Evolutionary conservation across 805 yeast genomes (phyloP), one percentile per base, ranked within the genome.

Genomic region (Metschnikowia gelsemii): DNA sequence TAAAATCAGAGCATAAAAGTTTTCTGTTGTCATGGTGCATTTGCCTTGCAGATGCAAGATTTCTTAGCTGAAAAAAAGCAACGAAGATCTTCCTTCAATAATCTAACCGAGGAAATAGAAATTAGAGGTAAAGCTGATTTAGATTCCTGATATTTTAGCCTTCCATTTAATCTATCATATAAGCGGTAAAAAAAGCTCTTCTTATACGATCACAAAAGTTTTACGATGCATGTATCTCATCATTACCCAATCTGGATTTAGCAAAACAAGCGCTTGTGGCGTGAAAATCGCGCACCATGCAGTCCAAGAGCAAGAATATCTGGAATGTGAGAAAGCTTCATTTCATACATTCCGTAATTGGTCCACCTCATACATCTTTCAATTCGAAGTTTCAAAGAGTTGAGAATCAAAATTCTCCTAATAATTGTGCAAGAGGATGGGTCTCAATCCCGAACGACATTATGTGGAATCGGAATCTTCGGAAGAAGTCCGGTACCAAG

Each of bases 381-480:
- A n/a, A n/a, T n/a, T n/a, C n/a, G n/a, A n/a, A n/a, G n/a, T n/a
- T n/a, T n/a, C n/a, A n/a, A n/a, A n/a, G n/a, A n/a, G n/a, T n/a
- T n/a, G n/a, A n/a, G n/a, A n/a, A n/a, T n/a, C n/a, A n/a, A n/a
- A n/a, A n/a, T n/a, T n/a, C n/a, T n/a, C n/a, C n/a, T n/a, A n/a
- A n/a, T n/a, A n/a, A n/a, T n/a, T n/a, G n/a, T n/a, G n/a, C n/a
- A n/a, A n/a, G n/a, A n/a, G n/a, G n/a, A n/a, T n/a, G n/a, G n/a
- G n/a, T n/a, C n/a, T n/a, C n/a, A n/a, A n/a, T n/a, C n/a, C n/a
- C 30, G 30, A 19, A 19, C 39, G 39, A 35, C 32, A 35, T 35
- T 14, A 9, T 13, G 18, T 23, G 21, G 29, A 8, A 27, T 20
- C 17, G 11, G 32, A 20, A 16, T 8, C 11, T 3, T 29, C 32